Evolutionary conservation across 495 filamentous ascomycete genomes (phyloP), one percentile per base, ranked within the genome.

Genomic region (Terfezia boudieri): DNA sequence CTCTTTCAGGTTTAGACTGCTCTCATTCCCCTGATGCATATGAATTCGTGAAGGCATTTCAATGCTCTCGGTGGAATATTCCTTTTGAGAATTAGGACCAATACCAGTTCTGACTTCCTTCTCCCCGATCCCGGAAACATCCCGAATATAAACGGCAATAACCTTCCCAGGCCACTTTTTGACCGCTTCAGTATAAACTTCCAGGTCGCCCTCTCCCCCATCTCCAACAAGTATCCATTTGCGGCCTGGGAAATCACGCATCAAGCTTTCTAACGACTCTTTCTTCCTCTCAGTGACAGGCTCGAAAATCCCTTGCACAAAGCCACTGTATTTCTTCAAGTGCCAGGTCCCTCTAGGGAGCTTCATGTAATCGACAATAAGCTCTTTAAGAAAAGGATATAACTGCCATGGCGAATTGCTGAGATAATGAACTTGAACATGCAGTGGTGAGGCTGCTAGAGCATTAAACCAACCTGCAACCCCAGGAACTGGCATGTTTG

Each of bases 261-360:
- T 68, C 37, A 99, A 82, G 57, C 76, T 81, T 58, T 94, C 87
- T 1, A 99, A 70, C 0, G 82, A 82, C 0, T 78, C 78, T 64
- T 84, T 89, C 70, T 99, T 99, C 48, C 88, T 71, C 67, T 96
- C 90, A 0, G 89, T 86, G 2, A 93, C 90, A 17, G 90, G 92
- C 67, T 99, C 90, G 59, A 99, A 95, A 46, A 99, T 94, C 0
- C 90, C 90, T 67, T 94, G 86, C 2, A 99, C 71, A 83, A 96
- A 90, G 35, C 90, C 90, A 52, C 73, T 80, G 67, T 96, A 99
- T 53, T 88, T 83, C 67, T 99, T 99, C 59, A 99, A 66, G 62
- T 99, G 92, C 60, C 94, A 82, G 0, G 86, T 90, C 2, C 88
- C 90, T 10, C 76, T 76, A 0, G 90, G 90, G 12, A 99, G 70